Conservation (phyloP, 2,329 filamentous ascomycete genomes). For the Phyllosticta citriasiana region DNA sequence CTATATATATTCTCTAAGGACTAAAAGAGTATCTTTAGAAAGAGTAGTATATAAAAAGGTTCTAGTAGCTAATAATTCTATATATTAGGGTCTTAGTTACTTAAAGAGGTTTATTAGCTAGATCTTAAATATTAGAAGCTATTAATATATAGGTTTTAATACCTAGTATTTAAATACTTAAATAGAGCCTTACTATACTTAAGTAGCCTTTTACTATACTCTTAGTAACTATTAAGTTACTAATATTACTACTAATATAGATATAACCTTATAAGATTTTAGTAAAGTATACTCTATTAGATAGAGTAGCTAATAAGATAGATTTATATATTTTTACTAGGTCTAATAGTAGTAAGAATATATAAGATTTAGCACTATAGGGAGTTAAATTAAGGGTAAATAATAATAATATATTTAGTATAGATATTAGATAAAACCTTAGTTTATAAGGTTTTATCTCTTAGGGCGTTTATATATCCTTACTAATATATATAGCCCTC, state of each 20-base stretch:
- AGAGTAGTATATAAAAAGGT: conserved; percentile 45
- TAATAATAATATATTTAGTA: no score
- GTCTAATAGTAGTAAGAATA: no score
- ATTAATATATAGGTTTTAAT: not conserved
- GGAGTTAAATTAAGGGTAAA: no score
- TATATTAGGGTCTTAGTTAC: conserved; percentile 40
- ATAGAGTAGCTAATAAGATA: no score
- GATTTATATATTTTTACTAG: no score
- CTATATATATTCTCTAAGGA: conserved; percentile 48
- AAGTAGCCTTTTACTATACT: conserved; percentile 9
- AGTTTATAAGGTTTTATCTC: no score
- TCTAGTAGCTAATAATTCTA: conserved; percentile 47
- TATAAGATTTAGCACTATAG: no score
- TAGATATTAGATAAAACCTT: no score
- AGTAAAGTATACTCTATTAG: conserved; percentile 53
- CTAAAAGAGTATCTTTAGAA: conserved; percentile 44
- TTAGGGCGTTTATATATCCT: no score
- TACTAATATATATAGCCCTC: no score
- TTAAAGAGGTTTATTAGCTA: no score
- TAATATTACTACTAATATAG: conserved; percentile 33
- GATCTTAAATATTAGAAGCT: not conserved
- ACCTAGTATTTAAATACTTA: conserved; percentile 15
- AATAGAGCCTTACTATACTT: conserved; percentile 11
- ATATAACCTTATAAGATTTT: conserved; percentile 57
- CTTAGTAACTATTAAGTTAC: conserved; percentile 41